Evolutionary conservation across 345 rosid species (phyloP).

Genomic region (Euclidium syriacum): DNA sequence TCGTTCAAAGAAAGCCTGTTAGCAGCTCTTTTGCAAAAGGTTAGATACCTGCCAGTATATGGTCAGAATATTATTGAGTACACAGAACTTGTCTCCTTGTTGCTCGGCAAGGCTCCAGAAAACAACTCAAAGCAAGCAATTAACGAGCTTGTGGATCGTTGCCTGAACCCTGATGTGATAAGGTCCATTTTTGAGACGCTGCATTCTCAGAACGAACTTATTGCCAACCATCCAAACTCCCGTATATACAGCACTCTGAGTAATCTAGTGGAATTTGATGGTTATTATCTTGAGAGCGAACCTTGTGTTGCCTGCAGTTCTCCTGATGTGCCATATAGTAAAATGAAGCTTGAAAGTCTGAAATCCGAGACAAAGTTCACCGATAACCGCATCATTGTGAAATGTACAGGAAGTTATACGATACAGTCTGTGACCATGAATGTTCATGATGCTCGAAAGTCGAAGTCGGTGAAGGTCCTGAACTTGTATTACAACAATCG

Average conservation of each 20-base stretch:
- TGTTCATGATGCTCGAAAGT: constrained; percentile 97
- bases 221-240: constrained; percentile 99
- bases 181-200: constrained; percentile 83
- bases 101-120: constrained; percentile 78
- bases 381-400: constrained; percentile 94
- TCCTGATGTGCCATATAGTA: constrained; percentile 96
- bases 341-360: constrained; percentile 96
- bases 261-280: constrained; percentile 95
- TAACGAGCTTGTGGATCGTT: constrained; percentile 64
- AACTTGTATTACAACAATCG: constrained; percentile 96
- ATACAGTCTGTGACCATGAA: constrained; percentile 96
- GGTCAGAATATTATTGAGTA: constrained; percentile 96
- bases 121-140: constrained; percentile 63
- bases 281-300: constrained; percentile 98
- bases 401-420: constrained; percentile 97
- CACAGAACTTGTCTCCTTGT: constrained; percentile 78
- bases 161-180: constrained; percentile 74
- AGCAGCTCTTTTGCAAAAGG: constrained; percentile 61
- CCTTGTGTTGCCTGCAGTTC: constrained; percentile 99
- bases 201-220: constrained; percentile 89
- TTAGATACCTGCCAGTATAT: constrained; percentile 69
- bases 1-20: constrained; percentile 74
- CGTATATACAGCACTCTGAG: constrained; percentile 89
- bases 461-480: constrained; percentile 95
- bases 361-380: constrained; percentile 98